Evolutionary conservation across 2,329 filamentous ascomycete genomes (phyloP), one percentile per base, ranked within the genome.

Genomic region (Lecanicillium sp.): DNA sequence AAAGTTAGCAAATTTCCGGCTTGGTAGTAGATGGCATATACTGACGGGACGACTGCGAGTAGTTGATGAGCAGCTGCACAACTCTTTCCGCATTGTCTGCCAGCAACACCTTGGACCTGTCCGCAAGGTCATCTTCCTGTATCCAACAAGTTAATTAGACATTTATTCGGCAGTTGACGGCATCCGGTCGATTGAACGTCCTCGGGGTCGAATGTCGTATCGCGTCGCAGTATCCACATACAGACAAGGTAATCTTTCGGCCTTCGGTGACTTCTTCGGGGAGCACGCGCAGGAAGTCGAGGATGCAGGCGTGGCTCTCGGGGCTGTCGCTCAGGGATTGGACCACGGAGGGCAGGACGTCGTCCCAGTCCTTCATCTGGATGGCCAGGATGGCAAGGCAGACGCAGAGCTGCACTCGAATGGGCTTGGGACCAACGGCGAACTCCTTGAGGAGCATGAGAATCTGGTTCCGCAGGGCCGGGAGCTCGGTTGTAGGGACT

Each of bases 191-290:
- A 46, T 46, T 42, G 29, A 37, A 37, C 24, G 48, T 36, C 42
- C 36, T 40, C 41, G 30, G 29, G 37, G 14, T 36, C 26, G 58
- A 17, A 35, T 33, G 43, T 42, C 36, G 48, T 20, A 33, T 50
- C 43, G 43, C 37, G 19, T 61, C 70, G 58, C 67, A 74, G 73
- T 75, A 74, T 85, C 83, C 79, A 91, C 89, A 75, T 93, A 95
- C 90, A 81, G 89, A 90, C 72, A 98, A 79, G 78, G 90, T 95
- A 78, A 98, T 96, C 75, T 97, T 98, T 72, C 93, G 89, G 72
- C 93, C 93, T 78, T 98, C 91, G 59, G 88, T 97, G 63, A 98
- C 93, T 78, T 98, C 93, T 76, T 98, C 93, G 49, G 93, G 93
- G 56, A 98, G 83, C 60, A 98, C 90, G 67, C 89, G 90, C 56